Percentiles rank a stretch among this genome's conserved stretches.
These are phyloP conservation scores for Magnaporthales sp. DNA, from an alignment of 2,329 filamentous ascomycete species.

Conservation along the genomic window DNA sequence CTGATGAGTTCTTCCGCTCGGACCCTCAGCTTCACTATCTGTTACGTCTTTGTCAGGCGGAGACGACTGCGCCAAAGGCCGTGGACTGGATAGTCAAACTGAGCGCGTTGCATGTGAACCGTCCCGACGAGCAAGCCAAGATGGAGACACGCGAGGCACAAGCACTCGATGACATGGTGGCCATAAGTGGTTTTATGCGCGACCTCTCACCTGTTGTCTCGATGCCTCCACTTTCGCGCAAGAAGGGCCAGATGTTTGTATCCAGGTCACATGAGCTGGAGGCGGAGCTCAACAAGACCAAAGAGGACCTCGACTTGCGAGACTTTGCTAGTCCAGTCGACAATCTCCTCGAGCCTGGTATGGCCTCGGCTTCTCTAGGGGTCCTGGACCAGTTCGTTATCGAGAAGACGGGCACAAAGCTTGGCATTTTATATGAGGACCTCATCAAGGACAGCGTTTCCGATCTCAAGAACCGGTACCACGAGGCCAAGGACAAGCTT, in stretches of 20 bases:
- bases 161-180: conserved; percentile 25
- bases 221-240: conserved; percentile 28
- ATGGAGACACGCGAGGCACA: conserved; percentile 24
- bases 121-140: conserved; percentile 23
- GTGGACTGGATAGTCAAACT: conserved; percentile 32
- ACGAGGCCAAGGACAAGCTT: conserved; percentile 13
- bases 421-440: conserved; percentile 34
- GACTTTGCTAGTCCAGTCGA: conserved; percentile 31
- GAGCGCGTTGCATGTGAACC: conserved; percentile 22
- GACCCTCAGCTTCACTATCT: conserved; percentile 33
- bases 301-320: conserved; percentile 26
- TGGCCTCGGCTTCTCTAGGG: conserved; percentile 25
- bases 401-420: conserved; percentile 26
- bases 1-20: conserved; percentile 25
- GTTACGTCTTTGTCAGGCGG: conserved; percentile 32
- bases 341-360: conserved; percentile 30
- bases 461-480: conserved; percentile 20
- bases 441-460: conserved; percentile 27
- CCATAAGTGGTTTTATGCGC: conserved; percentile 29
- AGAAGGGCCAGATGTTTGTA: conserved; percentile 29
- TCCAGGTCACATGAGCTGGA: conserved; percentile 22
- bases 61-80: conserved; percentile 24
- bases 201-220: conserved; percentile 23
- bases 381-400: conserved; percentile 26
- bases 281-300: conserved; percentile 27